Evolutionary conservation across 352 stramenopile genomes (phyloP).

Genomic region (Pythium aphanidermatum): DNA sequence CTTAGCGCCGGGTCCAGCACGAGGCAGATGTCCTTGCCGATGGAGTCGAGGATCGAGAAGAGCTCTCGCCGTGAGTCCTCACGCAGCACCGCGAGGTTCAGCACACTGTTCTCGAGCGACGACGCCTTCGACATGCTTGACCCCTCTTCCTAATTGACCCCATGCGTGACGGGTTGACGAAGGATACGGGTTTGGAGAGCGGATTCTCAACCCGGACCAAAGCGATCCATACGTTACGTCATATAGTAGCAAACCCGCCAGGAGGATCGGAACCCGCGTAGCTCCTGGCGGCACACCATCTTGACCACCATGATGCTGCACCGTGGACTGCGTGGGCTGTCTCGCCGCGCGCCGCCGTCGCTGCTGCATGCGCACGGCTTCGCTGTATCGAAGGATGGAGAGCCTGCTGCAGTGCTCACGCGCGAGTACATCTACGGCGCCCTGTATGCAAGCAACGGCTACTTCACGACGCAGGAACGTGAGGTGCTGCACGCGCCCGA

Average conservation of each 20-base stretch:
- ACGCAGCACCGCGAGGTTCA: constrained; percentile 82
- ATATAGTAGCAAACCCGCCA: too few species aligned
- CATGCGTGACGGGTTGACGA: too few species aligned
- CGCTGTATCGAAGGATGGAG: neutral
- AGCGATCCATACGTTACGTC: too few species aligned
- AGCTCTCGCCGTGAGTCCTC: constrained; percentile 80
- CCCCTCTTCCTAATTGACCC: too few species aligned
- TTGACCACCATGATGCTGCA: too few species aligned
- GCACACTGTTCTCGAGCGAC: constrained; percentile 75
- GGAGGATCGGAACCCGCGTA: too few species aligned
- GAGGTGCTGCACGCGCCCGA: constrained; percentile 68
- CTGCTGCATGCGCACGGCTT: neutral
- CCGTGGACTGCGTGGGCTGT: too few species aligned
- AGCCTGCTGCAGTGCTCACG: constrained; percentile 35
- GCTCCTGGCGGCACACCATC: too few species aligned
- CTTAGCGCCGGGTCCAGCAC: constrained; percentile 81
- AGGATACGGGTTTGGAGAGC: too few species aligned
- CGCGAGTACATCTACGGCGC: constrained; percentile 81
- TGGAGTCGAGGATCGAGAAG: constrained; percentile 77
- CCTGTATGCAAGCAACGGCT: constrained; percentile 77
- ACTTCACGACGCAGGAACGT: constrained; percentile 73
- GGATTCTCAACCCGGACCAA: too few species aligned
- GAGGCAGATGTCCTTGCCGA: constrained; percentile 85
- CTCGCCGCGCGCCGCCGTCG: too few species aligned
- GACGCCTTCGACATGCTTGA: constrained; percentile 76